Evolutionary conservation across 768 basidiomycete species (phyloP), one percentile per base, ranked within the genome.

Genomic region (Russula compacta): DNA sequence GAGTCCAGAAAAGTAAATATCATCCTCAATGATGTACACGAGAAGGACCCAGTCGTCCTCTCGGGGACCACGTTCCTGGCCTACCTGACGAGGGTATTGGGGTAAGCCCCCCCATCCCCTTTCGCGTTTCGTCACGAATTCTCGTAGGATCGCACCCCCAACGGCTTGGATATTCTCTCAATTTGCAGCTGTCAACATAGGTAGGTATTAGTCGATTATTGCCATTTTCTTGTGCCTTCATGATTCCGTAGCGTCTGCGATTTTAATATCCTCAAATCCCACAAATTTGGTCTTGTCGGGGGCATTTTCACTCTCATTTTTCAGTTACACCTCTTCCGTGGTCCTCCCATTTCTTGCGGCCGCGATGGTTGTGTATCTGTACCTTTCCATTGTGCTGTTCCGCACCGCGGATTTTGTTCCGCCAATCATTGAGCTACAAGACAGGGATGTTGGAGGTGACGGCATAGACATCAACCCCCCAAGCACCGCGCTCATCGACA

Each of bases 251-350:
- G 81, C 79, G 7, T 79, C 77, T 17, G 78, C 78, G 17, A 75
- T 82, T 0, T 74, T 83, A 7, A 91, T 97, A 52, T 86, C 92
- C 2, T 89, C 88, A 0, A 98, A 98, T 69, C 92, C 91, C 2
- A 98, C 95, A 1, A 98, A 98, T 68, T 85, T 97, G 21, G 88
- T 98, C 50, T 83, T 97, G 24, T 89, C 91, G 53, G 92, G 91
- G 56, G 91, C 92, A 0, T 93, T 97, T 70, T 69, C 76, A 4
- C 78, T 95, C 49, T 86, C 87, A 52, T 89, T 90, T 64, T 80
- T 82, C 9, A 82, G 83, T 0, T 94, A 88, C 73, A 89, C 88
- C 0, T 88, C 86, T 0, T 92, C 92, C 73, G 83, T 87, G 15
- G 86, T 90, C 52, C 75, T 95, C 12, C 92, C 93, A 0, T 89